Evolutionary conservation across 1,284 basidiomycete species (phyloP).

Genomic region (Malassezia slooffiae): DNA sequence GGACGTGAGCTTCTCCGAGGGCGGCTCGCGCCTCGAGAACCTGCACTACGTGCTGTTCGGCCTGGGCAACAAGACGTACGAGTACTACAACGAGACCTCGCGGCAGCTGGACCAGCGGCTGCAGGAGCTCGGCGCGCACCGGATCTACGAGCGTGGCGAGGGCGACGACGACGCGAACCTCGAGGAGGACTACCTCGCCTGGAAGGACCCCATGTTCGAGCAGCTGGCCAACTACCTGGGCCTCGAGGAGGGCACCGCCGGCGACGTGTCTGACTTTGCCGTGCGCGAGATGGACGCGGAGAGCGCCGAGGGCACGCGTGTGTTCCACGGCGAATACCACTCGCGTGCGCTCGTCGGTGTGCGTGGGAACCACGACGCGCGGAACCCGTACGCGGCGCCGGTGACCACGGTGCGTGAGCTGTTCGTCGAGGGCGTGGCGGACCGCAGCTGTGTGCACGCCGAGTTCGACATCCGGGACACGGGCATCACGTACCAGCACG

Average conservation of each 20-base stretch:
- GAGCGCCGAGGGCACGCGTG: constrained; percentile 26
- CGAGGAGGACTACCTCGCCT: constrained; percentile 99
- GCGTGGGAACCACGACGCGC: constrained; percentile 86
- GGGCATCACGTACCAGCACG: constrained; percentile 95
- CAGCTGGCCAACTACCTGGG: constrained; percentile 67
- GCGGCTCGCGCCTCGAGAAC: constrained; percentile 64
- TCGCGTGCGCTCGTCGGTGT: constrained; percentile 68
- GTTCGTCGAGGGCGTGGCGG: constrained; percentile 58
- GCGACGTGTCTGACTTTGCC: constrained; percentile 85
- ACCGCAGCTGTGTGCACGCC: constrained; percentile 87
- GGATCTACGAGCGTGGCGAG: constrained; percentile 83
- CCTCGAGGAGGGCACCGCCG: constrained; percentile 90
- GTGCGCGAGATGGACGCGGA: constrained; percentile 63
- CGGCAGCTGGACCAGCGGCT: constrained; percentile 67
- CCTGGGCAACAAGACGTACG: constrained; percentile 75
- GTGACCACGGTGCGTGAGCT: constrained; percentile 69
- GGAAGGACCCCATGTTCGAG: constrained; percentile 96
- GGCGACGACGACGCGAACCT: constrained; percentile 98
- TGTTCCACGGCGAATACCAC: constrained; percentile 44
- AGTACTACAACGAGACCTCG: constrained; percentile 76
- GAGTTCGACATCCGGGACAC: constrained; percentile 90
- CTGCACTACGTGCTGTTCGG: constrained; percentile 92
- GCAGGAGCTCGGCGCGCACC: constrained; percentile 65
- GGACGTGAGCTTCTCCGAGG: constrained; percentile 72
- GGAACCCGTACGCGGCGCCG: constrained; percentile 88